Percentiles rank a stretch among this genome's conserved stretches.
Evolutionary conservation across 805 yeast species (phyloP).

Genomic region (Candida palmyrensis): DNA sequence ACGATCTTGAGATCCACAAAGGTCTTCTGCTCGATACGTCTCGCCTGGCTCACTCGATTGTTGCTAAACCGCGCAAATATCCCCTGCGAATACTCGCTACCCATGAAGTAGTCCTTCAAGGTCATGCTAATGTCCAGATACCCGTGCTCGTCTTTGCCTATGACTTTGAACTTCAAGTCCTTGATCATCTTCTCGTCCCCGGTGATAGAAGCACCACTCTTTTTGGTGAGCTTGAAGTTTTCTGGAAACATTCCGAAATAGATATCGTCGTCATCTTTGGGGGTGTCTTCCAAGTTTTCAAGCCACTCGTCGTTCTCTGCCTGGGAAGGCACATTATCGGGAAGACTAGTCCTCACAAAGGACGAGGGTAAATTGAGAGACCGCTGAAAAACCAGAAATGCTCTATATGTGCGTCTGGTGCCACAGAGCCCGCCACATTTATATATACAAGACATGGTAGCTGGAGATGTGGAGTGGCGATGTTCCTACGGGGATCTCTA

Average conservation of each 20-base stretch:
- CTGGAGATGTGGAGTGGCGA: too few species aligned
- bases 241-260: neutral
- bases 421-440: too few species aligned
- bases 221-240: constrained; percentile 1
- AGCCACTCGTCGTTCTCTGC: constrained; percentile 41
- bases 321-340: constrained; percentile 28
- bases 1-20: constrained; percentile 63
- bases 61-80: constrained; percentile 14
- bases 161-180: constrained; percentile 10
- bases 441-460: too few species aligned
- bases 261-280: neutral
- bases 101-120: constrained; percentile 34
- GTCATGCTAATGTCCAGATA: constrained; percentile 12
- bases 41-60: constrained; percentile 21
- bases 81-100: constrained; percentile 33
- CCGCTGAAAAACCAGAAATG: too few species aligned
- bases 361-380: too few species aligned
- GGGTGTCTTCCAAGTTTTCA: constrained; percentile 10
- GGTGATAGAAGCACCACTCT: neutral
- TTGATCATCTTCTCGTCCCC: constrained; percentile 2
- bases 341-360: too few species aligned
- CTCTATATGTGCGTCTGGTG: too few species aligned
- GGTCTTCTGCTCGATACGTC: constrained; percentile 31
- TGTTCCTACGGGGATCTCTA: too few species aligned
- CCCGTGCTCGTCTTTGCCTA: constrained; percentile 16